Conservation (phyloP, 2,329 filamentous ascomycete species). For the Fusarium begoniae region DNA sequence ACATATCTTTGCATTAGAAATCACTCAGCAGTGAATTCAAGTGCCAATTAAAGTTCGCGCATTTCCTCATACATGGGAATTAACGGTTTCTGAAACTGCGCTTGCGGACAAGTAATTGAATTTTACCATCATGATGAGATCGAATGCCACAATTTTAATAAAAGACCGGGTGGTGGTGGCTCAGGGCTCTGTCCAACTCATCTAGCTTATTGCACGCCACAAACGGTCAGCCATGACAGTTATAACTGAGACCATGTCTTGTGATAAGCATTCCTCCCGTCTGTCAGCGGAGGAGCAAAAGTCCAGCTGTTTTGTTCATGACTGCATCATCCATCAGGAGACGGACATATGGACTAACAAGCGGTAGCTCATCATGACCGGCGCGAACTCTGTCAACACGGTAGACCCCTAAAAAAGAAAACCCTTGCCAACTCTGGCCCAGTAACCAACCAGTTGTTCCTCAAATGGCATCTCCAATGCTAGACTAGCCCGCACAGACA, state of each 20-base stretch:
- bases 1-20: neutral
- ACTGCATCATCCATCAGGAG: conserved; percentile 25
- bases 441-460: conserved; percentile 25
- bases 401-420: conserved; percentile 27
- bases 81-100: conserved; percentile 31
- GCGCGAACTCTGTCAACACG: conserved; percentile 1
- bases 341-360: neutral
- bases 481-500: conserved; percentile 30
- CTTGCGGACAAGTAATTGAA: conserved; percentile 19
- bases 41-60: neutral
- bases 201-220: conserved; percentile 21
- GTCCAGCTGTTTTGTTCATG: conserved; percentile 10
- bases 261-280: conserved; percentile 28
- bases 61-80: neutral
- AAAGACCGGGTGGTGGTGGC: conserved; percentile 11
- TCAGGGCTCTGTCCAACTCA: conserved; percentile 25
- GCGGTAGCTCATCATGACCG: conserved; percentile 19
- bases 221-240: conserved; percentile 19
- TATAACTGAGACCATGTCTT: conserved; percentile 2
- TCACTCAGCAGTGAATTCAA: neutral
- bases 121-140: conserved; percentile 25
- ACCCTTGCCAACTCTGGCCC: conserved; percentile 16
- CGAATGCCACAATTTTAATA: conserved; percentile 10
- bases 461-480: conserved; percentile 28
- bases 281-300: neutral